Evolutionary conservation across 805 yeast species (phyloP).

Genomic region (Candida manassasensis): DNA sequence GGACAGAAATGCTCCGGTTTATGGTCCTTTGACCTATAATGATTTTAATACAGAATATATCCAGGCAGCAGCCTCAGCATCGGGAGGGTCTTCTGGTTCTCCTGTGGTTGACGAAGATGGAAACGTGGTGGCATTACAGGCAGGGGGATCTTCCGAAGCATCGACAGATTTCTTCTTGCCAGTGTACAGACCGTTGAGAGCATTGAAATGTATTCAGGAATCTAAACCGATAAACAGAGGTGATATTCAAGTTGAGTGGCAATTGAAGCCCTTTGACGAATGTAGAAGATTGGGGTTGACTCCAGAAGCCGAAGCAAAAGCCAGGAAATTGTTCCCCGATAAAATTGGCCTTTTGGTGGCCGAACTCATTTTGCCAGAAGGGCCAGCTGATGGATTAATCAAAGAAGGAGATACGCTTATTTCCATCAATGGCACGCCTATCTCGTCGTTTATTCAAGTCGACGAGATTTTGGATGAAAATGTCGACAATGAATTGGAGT

Average conservation of each 20-base stretch:
- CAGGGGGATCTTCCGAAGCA: slow-evolving; percentile 89
- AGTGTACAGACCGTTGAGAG: slow-evolving; percentile 75
- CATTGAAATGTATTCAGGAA: slow-evolving; percentile 67
- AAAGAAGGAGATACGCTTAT: slow-evolving; percentile 85
- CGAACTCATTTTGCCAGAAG: slow-evolving; percentile 73
- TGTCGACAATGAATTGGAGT: slow-evolving; percentile 53
- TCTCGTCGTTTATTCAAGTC: slow-evolving; percentile 71
- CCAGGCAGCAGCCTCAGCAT: slow-evolving; percentile 93
- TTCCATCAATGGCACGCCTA: slow-evolving; percentile 59
- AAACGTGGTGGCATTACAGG: slow-evolving; percentile 84
- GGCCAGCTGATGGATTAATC: slow-evolving; percentile 71
- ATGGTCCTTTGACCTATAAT: slow-evolving; percentile 81
- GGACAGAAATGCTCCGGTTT: slow-evolving; percentile 93
- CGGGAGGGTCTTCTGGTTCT: slow-evolving; percentile 94
- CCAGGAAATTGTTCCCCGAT: slow-evolving; percentile 66
- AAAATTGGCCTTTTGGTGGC: slow-evolving; percentile 81
- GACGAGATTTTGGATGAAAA: slow-evolving; percentile 75
- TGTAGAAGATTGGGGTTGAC: slow-evolving; percentile 84
- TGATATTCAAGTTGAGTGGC: slow-evolving; percentile 89
- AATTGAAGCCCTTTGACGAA: slow-evolving; percentile 80
- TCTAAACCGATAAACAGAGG: slow-evolving; percentile 70
- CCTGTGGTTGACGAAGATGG: slow-evolving; percentile 93
- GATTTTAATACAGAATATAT: slow-evolving; percentile 93
- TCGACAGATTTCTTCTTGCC: slow-evolving; percentile 93
- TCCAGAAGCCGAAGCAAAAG: slow-evolving; percentile 62